Evolutionary conservation across 768 basidiomycete species (phyloP), one percentile per base, ranked within the genome.

Genomic region (Galerina sulciceps): DNA sequence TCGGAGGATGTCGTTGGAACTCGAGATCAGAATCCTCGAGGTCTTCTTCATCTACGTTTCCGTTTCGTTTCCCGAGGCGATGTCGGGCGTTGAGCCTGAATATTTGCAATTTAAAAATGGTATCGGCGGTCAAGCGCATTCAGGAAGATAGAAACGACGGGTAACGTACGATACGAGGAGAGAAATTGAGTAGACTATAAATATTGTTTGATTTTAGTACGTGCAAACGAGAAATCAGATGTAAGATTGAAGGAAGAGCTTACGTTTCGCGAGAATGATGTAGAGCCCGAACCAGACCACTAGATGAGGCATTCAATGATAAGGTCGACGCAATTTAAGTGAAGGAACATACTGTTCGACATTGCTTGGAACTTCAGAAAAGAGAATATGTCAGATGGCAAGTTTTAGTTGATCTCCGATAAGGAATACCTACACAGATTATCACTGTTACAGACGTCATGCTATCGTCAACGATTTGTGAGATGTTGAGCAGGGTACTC

Each of bases 241-340:
- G 26, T 1, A 31, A 31, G 26, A 31, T 31, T 8, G 26, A 31
- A 31, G 26, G 26, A 1, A 18, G 10, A 15, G 46, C 64, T 45
- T 35, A 62, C 64, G 35, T 52, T 65, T 65, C 1, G 64, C 61
- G n/a, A 65, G 47, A 38, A 65, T 45, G 14, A 65, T 62, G 49
- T 65, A 65, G 9, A 65, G 38, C 0, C 52, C 60, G 41, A 65
- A 60, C 64, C 64, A 65, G 10, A 65, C 59, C 58, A 65, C 64
- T 60, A 5, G 8, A 13, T 58, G 14, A 6, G 15, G 22, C 9
- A 31, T 26, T 57, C 15, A 34, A 31, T 38, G 15, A 34, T 5
- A 6, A 1, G n/a, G 1, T 36, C 3, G 18, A 35, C 14, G 11
- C 6, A 3, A 18, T 0, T 44, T 13, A 18, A 42, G 14, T n/a